Evolutionary conservation across 805 yeast species (phyloP), one percentile per base, ranked within the genome.

Genomic region (Lachancea thermotolerans): DNA sequence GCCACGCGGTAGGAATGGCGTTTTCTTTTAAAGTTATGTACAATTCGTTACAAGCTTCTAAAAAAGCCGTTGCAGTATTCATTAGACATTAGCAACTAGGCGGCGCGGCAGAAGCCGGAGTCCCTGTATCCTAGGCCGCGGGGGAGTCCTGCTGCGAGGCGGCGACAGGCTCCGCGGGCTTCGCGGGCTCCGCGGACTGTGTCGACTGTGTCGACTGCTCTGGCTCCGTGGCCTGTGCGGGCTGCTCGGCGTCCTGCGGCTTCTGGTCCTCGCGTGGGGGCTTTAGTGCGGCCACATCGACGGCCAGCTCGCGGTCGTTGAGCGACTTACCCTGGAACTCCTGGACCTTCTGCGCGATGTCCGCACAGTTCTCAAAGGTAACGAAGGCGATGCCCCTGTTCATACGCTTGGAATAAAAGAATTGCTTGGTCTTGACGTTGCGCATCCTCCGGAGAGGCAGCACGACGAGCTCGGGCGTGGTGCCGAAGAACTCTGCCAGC

Each of bases 261-360:
- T 34, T n/a, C 27, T 52, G 55, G 16, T 50, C 54, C 39, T 56
- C 66, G 30, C 57, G 66, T 8, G 58, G 69, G 35, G 63, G 56
- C 46, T 59, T 56, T 30, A 50, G 48, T 50, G 85, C 75, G 16
- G 96, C 96, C 54, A 82, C 75, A 52, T 81, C 82, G 48, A 84
- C 87, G 38, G 74, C 67, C 47, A 89, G 67, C 41, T 71, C 72
- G 62, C 85, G 77, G 41, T 84, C 95, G 49, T 78, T 77, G 54
- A 83, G 67, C 42, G 72, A 74, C 57, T 72, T 73, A 43, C 88
- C 95, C 51, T 83, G 74, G 64, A 81, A 80, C 57, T 78, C 77
- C 32, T 72, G 78, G 49, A 86, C 77, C 57, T 87, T 95, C 37
- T 73, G 72, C 41, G 76, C 84, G 52, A 80, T 78, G 28, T 77